Evolutionary conservation across 208 protist genomes (phyloP).

Genomic region (Paratrypanosoma confusum): DNA sequence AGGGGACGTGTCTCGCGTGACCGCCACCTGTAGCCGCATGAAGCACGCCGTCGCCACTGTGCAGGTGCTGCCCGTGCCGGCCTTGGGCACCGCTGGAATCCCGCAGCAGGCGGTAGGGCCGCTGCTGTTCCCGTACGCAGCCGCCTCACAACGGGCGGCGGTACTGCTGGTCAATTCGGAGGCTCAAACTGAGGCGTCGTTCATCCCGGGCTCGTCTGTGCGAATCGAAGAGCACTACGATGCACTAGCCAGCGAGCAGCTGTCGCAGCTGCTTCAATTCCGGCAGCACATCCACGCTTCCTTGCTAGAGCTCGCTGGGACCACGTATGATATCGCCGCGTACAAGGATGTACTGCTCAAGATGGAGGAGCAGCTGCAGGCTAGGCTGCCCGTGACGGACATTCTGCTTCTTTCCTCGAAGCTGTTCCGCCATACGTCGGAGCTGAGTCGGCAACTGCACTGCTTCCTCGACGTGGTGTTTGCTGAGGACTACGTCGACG

Average conservation of each 20-base stretch:
- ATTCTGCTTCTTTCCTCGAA: constrained; percentile 81
- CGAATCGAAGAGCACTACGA: constrained; percentile 46
- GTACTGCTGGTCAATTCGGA: constrained; percentile 16
- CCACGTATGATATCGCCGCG: constrained; percentile 74
- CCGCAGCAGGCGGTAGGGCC: too few species aligned
- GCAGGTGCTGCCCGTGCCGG: too few species aligned
- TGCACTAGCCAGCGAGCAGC: constrained; percentile 62
- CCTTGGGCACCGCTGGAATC: too few species aligned
- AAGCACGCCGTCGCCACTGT: too few species aligned
- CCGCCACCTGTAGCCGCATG: too few species aligned
- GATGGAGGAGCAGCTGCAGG: constrained; percentile 58
- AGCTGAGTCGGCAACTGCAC: constrained; percentile 65
- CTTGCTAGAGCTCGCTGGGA: constrained; percentile 58
- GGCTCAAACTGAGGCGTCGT: constrained; percentile 76
- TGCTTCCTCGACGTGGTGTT: constrained; percentile 85
- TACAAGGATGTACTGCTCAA: constrained; percentile 87
- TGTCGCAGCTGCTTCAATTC: constrained; percentile 43
- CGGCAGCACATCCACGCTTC: constrained; percentile 53
- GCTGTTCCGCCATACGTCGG: constrained; percentile 65
- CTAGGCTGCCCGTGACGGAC: constrained; percentile 67
- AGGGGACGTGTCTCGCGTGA: too few species aligned
- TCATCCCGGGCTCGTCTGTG: constrained; percentile 30
- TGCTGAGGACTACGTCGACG: constrained; percentile 69
- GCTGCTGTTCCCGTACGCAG: background rate
- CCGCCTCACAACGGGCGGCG: background rate